phyloP scores from a whole-genome alignment of 371 early-diverging fungal species.

The Syncephalastrum monosporum region DNA sequence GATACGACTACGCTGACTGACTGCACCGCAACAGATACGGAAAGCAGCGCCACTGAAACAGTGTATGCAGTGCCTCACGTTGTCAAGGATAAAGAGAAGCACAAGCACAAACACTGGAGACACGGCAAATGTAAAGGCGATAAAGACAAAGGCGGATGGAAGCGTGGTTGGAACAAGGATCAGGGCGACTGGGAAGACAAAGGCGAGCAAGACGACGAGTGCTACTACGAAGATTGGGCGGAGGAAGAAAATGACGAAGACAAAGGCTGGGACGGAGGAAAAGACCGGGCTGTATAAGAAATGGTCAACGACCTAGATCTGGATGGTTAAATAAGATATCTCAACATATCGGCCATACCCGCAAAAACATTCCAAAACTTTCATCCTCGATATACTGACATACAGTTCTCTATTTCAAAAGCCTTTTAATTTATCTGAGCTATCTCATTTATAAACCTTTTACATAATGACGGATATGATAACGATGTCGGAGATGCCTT shows the following conservation, averaged over 20 bases:
- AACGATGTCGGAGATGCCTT: no score
- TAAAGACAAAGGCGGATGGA: conserved; percentile 1
- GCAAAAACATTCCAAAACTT: no score
- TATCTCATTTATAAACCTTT: no score
- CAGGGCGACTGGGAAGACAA: neutral
- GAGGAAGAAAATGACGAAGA: neutral
- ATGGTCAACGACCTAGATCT: no score
- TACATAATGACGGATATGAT: no score
- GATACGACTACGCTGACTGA: neutral
- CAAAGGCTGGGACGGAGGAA: neutral
- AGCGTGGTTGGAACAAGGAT: no score
- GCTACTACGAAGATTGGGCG: neutral
- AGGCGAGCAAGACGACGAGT: neutral
- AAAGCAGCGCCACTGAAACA: neutral
- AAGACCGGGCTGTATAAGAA: neutral
- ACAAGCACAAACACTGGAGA: neutral
- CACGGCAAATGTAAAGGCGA: neutral
- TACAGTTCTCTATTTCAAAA: no score
- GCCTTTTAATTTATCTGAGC: no score
- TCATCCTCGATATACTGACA: no score
- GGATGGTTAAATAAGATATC: no score
- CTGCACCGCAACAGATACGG: neutral
- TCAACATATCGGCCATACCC: no score
- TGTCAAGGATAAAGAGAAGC: neutral
- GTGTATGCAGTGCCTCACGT: neutral